phyloP scores from a whole-genome alignment of 2,329 filamentous ascomycete species.

The Alternaria gaisen region DNA sequence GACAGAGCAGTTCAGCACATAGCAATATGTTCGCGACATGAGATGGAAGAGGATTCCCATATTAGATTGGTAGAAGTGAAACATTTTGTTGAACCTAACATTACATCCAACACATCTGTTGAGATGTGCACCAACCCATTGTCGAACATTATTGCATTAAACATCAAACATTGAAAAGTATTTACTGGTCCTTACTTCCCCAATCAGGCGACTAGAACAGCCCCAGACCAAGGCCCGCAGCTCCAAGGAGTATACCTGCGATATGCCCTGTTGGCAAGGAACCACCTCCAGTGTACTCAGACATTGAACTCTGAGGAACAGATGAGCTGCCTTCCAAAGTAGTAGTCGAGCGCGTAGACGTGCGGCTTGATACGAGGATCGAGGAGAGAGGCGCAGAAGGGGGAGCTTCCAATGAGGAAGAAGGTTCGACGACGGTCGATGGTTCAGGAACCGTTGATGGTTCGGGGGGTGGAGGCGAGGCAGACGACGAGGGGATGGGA shows the following conservation, averaged over 20 bases:
- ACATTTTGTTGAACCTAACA: conserved; percentile 1
- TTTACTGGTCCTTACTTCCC: neutral
- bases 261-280: conserved; percentile 24
- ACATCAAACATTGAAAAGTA: conserved; percentile 13
- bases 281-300: conserved; percentile 30
- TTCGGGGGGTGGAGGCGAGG: neutral
- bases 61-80: neutral
- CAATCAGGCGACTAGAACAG: conserved; percentile 22
- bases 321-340: conserved; percentile 10
- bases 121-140: conserved; percentile 2
- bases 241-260: conserved; percentile 35
- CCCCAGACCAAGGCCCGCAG: conserved; percentile 36
- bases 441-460: neutral
- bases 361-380: conserved; percentile 16
- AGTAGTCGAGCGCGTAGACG: conserved; percentile 19
- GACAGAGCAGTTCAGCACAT: neutral
- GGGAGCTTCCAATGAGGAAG: conserved; percentile 1
- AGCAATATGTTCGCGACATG: neutral
- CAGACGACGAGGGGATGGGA: conserved; percentile 3
- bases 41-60: no score
- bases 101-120: conserved; percentile 11
- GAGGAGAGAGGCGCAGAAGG: conserved; percentile 1
- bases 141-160: neutral
- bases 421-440: neutral
- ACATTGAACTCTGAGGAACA: conserved; percentile 10